These are phyloP conservation scores for Tetrapyrgos nigripes DNA, from an alignment of 1,284 basidiomycete genomes.

Conservation along the genomic window DNA sequence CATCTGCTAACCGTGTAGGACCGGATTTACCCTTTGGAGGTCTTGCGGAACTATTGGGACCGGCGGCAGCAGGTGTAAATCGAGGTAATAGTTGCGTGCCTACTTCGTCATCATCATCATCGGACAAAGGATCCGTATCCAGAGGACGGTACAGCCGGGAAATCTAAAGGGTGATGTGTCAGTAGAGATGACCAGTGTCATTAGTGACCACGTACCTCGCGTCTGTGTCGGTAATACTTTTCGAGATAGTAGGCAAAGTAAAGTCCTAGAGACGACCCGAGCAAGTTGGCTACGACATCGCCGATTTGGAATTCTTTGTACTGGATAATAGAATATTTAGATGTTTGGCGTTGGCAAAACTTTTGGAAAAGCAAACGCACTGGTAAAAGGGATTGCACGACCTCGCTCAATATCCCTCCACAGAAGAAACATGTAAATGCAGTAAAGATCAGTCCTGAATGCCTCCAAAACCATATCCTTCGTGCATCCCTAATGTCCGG, in stretches of 20 bases:
- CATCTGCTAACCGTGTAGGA: slow-evolving; percentile 54
- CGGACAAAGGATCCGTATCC: slow-evolving; percentile 55
- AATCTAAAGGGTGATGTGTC: slow-evolving; percentile 52
- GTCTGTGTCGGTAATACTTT: slow-evolving; percentile 73
- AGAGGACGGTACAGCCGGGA: slow-evolving; percentile 76
- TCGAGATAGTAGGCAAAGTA: slow-evolving; percentile 72
- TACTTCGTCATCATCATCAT: slow-evolving; percentile 58
- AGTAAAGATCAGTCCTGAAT: slow-evolving; percentile 74
- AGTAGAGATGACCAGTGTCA: not conserved
- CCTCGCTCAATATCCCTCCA: slow-evolving; percentile 86
- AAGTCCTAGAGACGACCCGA: slow-evolving; percentile 78
- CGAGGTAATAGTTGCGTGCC: slow-evolving; percentile 67
- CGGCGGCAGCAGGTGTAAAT: slow-evolving; percentile 30
- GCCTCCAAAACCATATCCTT: slow-evolving; percentile 87
- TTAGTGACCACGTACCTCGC: slow-evolving; percentile 58
- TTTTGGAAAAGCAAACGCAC: slow-evolving; percentile 51
- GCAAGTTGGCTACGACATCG: slow-evolving; percentile 84
- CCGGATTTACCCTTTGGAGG: slow-evolving; percentile 31
- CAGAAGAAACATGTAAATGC: slow-evolving; percentile 74
- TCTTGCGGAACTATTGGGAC: not conserved
- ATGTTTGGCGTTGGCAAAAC: no score
- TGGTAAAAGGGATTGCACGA: slow-evolving; percentile 84
- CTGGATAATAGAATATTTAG: slow-evolving; percentile 44
- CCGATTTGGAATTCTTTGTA: slow-evolving; percentile 82
- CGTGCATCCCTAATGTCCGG: slow-evolving; percentile 68